phyloP scores from a whole-genome alignment of 1,139 yeast genomes.

The Hansenula lynferdii region DNA sequence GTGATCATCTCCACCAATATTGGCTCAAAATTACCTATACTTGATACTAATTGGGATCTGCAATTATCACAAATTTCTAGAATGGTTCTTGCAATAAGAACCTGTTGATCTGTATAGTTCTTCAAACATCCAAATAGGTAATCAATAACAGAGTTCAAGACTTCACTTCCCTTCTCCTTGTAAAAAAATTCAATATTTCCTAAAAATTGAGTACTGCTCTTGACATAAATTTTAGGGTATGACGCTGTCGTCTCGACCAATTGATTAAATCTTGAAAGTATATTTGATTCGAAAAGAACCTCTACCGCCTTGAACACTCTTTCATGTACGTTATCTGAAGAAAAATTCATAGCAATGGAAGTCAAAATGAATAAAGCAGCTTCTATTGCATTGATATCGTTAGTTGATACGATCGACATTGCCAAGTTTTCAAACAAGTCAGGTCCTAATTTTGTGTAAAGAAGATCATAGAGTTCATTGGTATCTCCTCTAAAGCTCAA shows the following conservation, averaged over 20 bases:
- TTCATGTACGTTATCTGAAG: conserved; percentile 23
- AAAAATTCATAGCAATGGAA: conserved; percentile 38
- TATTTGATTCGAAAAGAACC: conserved; percentile 24
- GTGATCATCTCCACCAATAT: conserved; percentile 49
- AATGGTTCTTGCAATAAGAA: conserved; percentile 54
- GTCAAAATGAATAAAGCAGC: conserved; percentile 59
- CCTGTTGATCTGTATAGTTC: conserved; percentile 20
- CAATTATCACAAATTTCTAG: conserved; percentile 58
- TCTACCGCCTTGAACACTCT: conserved; percentile 20
- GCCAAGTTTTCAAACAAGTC: conserved; percentile 50
- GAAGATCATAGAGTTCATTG: conserved; percentile 66
- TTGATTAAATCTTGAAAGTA: conserved; percentile 17
- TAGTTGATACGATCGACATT: conserved; percentile 31
- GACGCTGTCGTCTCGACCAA: conserved; percentile 9
- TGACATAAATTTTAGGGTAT: conserved; percentile 24
- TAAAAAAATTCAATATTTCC: conserved; percentile 54
- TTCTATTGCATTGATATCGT: conserved; percentile 52
- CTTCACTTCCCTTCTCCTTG: conserved; percentile 33
- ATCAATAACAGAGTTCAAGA: conserved; percentile 45
- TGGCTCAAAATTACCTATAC: conserved; percentile 47
- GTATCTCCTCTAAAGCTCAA: conserved; percentile 64
- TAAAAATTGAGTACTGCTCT: conserved; percentile 47
- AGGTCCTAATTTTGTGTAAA: conserved; percentile 60
- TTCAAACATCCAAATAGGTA: conserved; percentile 38
- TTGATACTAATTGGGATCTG: conserved; percentile 39